phyloP scores from a whole-genome alignment of 768 basidiomycete genomes.

The Hydnum rufescens region DNA sequence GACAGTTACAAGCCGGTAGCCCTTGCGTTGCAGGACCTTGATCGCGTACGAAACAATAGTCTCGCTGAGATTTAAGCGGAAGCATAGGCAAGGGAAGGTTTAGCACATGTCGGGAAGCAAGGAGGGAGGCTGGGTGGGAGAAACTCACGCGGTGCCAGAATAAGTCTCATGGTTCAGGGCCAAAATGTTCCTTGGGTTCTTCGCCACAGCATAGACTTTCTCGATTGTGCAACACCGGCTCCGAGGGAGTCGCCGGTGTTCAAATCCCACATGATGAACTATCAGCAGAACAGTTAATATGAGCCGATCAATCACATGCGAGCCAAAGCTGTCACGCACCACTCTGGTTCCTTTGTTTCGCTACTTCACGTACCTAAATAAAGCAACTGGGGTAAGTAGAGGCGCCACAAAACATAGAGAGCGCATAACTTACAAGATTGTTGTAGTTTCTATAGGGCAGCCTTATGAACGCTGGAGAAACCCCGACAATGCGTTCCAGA shows the following conservation, averaged over 20 bases:
- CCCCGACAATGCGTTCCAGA: conserved; percentile 5
- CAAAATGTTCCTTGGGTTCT: conserved; percentile 10
- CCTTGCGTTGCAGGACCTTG: neutral
- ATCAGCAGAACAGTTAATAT: too few relatives aligned
- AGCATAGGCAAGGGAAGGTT: neutral
- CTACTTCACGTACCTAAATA: conserved; percentile 1
- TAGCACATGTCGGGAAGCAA: too few relatives aligned
- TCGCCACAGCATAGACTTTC: neutral
- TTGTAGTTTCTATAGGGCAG: conserved; percentile 11
- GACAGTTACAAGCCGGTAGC: conserved; percentile 8
- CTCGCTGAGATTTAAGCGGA: neutral
- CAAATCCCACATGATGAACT: neutral
- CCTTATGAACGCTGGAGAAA: conserved; percentile 9
- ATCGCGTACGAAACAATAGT: conserved; percentile 6
- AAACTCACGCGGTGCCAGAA: neutral
- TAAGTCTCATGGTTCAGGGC: conserved; percentile 12
- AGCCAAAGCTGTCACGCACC: conserved; percentile 7
- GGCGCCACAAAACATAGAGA: too few relatives aligned
- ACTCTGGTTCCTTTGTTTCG: conserved; percentile 5
- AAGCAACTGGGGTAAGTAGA: neutral
- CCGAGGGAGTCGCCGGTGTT: neutral
- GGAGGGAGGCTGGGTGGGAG: neutral
- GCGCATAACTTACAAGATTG: conserved; percentile 1
- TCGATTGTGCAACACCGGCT: conserved; percentile 1
- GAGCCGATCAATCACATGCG: too few relatives aligned